Conservation (phyloP, 2,329 filamentous ascomycete genomes). For the Ophiosphaerella narmari region DNA sequence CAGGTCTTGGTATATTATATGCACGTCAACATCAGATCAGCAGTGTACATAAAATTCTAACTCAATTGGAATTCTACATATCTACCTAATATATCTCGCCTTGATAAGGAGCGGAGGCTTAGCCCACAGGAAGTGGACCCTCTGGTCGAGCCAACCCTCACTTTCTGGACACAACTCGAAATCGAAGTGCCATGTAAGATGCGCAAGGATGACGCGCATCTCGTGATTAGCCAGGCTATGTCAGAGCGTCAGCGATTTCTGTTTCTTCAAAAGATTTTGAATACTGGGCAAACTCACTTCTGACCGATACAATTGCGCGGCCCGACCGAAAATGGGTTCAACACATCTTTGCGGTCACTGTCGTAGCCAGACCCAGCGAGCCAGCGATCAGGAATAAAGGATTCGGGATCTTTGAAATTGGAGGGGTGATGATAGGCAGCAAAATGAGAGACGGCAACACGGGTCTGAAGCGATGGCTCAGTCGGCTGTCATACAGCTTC, state of each 20-base stretch:
- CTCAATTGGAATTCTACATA: not conserved
- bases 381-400: constrained; percentile 33
- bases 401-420: constrained; percentile 27
- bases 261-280: not conserved
- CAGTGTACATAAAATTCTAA: no score
- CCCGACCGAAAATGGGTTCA: constrained; percentile 29
- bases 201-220: constrained; percentile 45
- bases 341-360: constrained; percentile 32
- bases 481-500: not conserved
- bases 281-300: constrained; percentile 1
- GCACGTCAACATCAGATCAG: no score
- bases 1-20: no score
- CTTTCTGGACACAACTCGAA: constrained; percentile 36
- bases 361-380: constrained; percentile 7
- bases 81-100: not conserved
- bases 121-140: constrained; percentile 40
- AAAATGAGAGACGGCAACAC: constrained; percentile 18
- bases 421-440: constrained; percentile 14
- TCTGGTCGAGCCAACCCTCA: constrained; percentile 30
- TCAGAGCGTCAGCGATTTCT: not conserved
- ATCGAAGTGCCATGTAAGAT: constrained; percentile 43
- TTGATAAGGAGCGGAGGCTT: constrained; percentile 12
- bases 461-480: constrained; percentile 2
- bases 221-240: constrained; percentile 40
- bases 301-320: constrained; percentile 21